Evolutionary conservation across 1,284 basidiomycete species (phyloP).

Genomic region (Ganoderma multipileum): DNA sequence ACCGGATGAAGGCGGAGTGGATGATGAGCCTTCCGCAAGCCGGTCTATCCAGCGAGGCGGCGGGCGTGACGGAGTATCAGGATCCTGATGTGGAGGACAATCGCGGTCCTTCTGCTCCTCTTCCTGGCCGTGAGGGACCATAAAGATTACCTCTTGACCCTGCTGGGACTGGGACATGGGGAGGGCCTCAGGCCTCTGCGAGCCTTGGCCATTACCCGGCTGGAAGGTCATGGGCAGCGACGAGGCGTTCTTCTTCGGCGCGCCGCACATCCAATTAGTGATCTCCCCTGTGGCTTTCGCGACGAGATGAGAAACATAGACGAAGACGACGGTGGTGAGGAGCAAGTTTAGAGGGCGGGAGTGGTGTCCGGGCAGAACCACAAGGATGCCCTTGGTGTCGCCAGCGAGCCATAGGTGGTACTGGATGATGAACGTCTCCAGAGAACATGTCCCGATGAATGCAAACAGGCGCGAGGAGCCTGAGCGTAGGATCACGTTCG

Average conservation of each 20-base stretch:
- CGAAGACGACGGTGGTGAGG: conserved; percentile 76
- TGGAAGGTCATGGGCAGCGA: conserved; percentile 43
- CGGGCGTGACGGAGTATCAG: conserved; percentile 47
- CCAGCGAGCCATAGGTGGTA: conserved; percentile 90
- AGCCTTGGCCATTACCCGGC: conserved; percentile 8
- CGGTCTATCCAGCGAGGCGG: conserved; percentile 60
- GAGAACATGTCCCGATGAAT: conserved; percentile 83
- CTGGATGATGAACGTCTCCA: conserved; percentile 90
- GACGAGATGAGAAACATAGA: conserved; percentile 81
- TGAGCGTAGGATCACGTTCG: conserved; percentile 73
- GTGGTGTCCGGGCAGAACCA: conserved; percentile 77
- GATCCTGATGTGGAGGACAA: conserved; percentile 32
- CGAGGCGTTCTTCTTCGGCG: conserved; percentile 27
- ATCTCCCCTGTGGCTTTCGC: conserved; percentile 78
- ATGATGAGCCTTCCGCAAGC: conserved; percentile 48
- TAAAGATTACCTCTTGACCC: conserved; percentile 39
- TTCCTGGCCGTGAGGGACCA: conserved; percentile 34
- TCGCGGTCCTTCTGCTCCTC: conserved; percentile 34
- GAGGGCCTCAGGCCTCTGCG: conserved; percentile 15
- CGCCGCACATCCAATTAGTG: conserved; percentile 72
- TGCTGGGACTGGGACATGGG: conserved; percentile 15
- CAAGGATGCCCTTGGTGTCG: conserved; percentile 85
- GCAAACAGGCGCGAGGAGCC: conserved; percentile 74
- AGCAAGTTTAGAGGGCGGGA: conserved; percentile 82
- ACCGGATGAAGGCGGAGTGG: conserved; percentile 35